These are phyloP conservation scores for Nasturtium officinale DNA, from an alignment of 345 rosid species.

Conservation along the genomic window DNA sequence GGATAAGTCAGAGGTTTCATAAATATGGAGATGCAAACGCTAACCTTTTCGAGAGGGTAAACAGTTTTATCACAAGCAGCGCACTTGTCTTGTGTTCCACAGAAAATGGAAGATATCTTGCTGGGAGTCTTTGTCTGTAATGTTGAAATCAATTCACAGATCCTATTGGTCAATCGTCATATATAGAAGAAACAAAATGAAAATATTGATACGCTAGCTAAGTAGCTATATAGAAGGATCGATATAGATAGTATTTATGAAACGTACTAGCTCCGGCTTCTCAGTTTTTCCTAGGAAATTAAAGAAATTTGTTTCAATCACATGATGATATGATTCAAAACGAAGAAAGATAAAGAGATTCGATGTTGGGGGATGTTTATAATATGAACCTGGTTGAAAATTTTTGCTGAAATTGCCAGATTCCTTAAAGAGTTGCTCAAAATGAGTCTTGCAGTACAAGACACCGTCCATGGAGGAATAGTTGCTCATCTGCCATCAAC, in stretches of 20 bases:
- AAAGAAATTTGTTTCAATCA: background rate
- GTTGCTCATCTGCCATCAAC: conserved; percentile 78
- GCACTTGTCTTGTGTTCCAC: conserved; percentile 97
- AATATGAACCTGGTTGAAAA: conserved; percentile 61
- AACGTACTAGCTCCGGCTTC: conserved; percentile 64
- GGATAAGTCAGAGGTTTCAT: background rate
- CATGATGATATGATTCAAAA: background rate
- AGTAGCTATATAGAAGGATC: background rate
- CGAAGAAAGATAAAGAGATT: background rate
- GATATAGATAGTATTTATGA: background rate
- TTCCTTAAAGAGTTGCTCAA: conserved; percentile 98
- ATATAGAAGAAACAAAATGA: background rate
- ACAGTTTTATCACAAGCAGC: conserved; percentile 84
- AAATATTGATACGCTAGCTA: conserved; percentile 1
- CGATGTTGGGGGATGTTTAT: background rate
- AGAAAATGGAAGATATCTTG: conserved; percentile 82
- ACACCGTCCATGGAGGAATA: conserved; percentile 99
- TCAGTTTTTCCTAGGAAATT: conserved; percentile 54
- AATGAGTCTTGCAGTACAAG: conserved; percentile 94
- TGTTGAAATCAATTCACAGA: conserved; percentile 9
- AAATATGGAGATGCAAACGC: conserved; percentile 6
- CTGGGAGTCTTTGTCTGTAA: conserved; percentile 72
- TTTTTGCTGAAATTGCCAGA: conserved; percentile 98
- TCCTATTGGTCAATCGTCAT: background rate
- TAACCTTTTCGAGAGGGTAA: conserved; percentile 93